Base-by-base conservation (phyloP, 176 grass and related monocot genomes). In the Oryza meyeriana region DNA sequence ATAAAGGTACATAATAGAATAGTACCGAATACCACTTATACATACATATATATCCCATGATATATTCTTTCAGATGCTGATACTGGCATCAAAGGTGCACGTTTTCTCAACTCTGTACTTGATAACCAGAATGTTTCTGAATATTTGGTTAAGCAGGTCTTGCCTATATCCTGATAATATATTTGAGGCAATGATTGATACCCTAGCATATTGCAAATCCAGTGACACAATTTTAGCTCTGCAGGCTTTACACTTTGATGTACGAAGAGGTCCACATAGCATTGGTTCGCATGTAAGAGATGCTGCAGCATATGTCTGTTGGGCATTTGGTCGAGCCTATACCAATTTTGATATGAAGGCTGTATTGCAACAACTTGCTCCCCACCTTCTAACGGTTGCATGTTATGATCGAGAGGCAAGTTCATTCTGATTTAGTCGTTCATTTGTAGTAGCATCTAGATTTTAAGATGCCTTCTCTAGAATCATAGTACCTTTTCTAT, bases 331-430 rank as follows among this genome's bases (percentile, higher is more conserved):
- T 73, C 84, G 95, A 79, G 92, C 95, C 42, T 98, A 98, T 87
- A 93, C 90, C 40, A 91, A 89, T 78, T 77, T 82, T 45, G 92
- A 98, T 81, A 98, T 95, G 92, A 95, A 93, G 79, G 72, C 55
- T 34, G 86, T 91, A 64, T 88, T 98, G 85, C 84, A 91, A 78
- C 90, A 93, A 79, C 92, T 98, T 85, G 90, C 92, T 89, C 92
- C 95, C 47, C 92, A 93, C 72, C 90, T 98, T 66, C 72, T 98
- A 82, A 89, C 68, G 44, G 95, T 98, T 81, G 85, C 92, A 85
- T 98, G 90, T 85, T 95, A 95, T 86, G 95, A 98, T 80, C 95
- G 95, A 87, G 95, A 98, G 95, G 95, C 92, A 84, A 88, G 84
- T 78, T 80, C 74, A 76, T 72, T 78, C 81, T 89, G 69, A 30